Base-by-base conservation (phyloP, 306 rosid genomes). In the Astragalus glycyphyllos region DNA sequence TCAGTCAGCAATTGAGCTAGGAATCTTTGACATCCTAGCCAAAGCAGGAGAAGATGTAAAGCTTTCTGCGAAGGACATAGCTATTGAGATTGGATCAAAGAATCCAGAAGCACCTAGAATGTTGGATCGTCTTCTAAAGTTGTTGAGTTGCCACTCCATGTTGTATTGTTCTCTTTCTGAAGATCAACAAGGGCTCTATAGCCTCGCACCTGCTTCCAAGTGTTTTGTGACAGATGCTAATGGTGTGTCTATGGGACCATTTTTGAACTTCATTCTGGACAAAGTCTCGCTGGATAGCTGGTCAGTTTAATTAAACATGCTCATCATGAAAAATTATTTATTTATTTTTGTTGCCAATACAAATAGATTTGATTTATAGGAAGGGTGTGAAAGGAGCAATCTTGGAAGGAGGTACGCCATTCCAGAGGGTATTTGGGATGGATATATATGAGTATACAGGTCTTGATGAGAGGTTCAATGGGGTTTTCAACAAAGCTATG, bases 401-500 rank as follows among this genome's bases (percentile, higher is more conserved):
- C 1, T 37, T 77, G 47, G 85, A 83, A 77, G 90, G 90, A 55
- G 90, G 86, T 23, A 17, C 71, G 56, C 75, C 89, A 55, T 86
- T 86, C 47, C 23, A 78, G 42, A 80, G 72, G 59, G 86, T 71
- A 10, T 11, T 82, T 67, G 91, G 87, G 13, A 72, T 11, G 62
- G 35, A 76, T 4, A 58, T 69, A 0, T 83, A 65, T 70, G 88
- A 81, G 79, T 87, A 83, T 41, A 44, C 76, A 13, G 45, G 55
- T 2, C 7, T n/a, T n/a, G 80, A 88, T 31, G 61, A 38, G 0
- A 75, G 70, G 68, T 85, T 81, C 44, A 81, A 77, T 73, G 68
- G 77, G 6, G 72, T 64, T n/a, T 84, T 84, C 72, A 87, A 87
- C 82, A 79, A 58, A 14, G 84, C 78, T 1, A 87, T 87, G 93